Percentiles rank a stretch among this genome's conserved stretches.
These are phyloP conservation scores for Termitomyces sp. DNA, from an alignment of 1,284 basidiomycete genomes.

Conservation along the genomic window DNA sequence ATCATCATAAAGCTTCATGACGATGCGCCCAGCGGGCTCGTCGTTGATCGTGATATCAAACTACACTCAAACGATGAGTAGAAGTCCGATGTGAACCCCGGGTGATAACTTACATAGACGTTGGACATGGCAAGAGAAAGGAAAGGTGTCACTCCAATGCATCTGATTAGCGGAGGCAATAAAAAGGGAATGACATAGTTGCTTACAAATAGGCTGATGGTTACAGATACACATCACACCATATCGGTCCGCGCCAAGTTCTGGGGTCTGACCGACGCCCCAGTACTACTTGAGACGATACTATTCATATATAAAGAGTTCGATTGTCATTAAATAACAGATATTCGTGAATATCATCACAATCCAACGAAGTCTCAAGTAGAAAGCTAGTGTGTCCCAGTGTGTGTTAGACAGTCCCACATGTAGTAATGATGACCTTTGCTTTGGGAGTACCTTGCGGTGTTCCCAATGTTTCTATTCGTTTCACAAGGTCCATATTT, in stretches of 20 bases:
- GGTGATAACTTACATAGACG: neutral
- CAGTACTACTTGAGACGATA: too few species aligned
- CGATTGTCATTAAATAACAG: too few species aligned
- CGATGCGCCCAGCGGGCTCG: constrained; percentile 60
- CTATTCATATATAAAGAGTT: too few species aligned
- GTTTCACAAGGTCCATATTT: constrained; percentile 20
- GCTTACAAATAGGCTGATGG: constrained; percentile 1
- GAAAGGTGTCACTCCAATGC: neutral
- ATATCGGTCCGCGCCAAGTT: too few species aligned
- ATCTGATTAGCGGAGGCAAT: constrained; percentile 1
- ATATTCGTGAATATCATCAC: neutral
- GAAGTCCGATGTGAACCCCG: neutral
- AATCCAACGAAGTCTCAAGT: neutral
- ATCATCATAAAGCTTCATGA: constrained; percentile 79
- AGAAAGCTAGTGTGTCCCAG: neutral
- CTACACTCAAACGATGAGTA: constrained; percentile 27
- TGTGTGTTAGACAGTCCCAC: constrained; percentile 14
- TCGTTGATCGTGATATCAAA: constrained; percentile 76
- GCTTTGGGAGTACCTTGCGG: constrained; percentile 17
- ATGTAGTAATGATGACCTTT: constrained; percentile 14
- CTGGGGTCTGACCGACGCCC: too few species aligned
- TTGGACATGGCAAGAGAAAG: neutral
- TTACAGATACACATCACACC: neutral
- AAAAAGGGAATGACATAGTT: constrained; percentile 4
- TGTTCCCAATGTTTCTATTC: constrained; percentile 18